Base-by-base conservation (phyloP, 176 grass and related monocot genomes). In the Oryza australiensis region DNA sequence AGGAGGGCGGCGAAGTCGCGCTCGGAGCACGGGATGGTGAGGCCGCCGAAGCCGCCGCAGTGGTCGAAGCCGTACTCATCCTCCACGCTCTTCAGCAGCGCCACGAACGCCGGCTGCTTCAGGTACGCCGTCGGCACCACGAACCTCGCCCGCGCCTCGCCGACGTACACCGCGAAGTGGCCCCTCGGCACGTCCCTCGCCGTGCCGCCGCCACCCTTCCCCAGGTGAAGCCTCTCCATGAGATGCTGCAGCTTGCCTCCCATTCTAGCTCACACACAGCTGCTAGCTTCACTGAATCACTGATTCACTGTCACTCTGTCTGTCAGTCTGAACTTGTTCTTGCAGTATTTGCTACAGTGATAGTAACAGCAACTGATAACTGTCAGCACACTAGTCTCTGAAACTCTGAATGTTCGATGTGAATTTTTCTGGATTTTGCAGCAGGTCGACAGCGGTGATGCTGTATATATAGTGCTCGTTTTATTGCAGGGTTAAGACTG, bases 1-100 rank as follows among this genome's bases (percentile, higher is more conserved):
- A 88, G 18, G 51, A 91, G 85, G 14, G 66, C 75, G 12, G 38
- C 27, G 57, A 91, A 91, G 48, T 85, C 81, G 7, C 42, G 55
- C 82, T 91, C 85, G 14, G 76, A 80, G 78, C 85, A 88, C 0
- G 81, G 89, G 60, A 91, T 76, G 20, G 43, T 51, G 22, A 91
- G 86, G 12, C 65, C 85, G 64, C 68, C 78, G 35, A 51, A 45
- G 22, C 37, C 9, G 38, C 82, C 38, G 38, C 82, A 77, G 75
- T 93, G 87, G 74, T 90, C 78, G 37, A 93, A 85, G 0, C 85
- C 91, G 80, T 85, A 93, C 69, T 79, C 88, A 73, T 90, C 88
- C 86, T 88, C 85, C 0, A 74, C 88, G 65, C 80, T 83, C 76
- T 90, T 65, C 9, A 93, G 81, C 43, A 93, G 85, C 68, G 66